Evolutionary conservation across 1,284 basidiomycete genomes (phyloP).

Genomic region (Grifola frondosa): DNA sequence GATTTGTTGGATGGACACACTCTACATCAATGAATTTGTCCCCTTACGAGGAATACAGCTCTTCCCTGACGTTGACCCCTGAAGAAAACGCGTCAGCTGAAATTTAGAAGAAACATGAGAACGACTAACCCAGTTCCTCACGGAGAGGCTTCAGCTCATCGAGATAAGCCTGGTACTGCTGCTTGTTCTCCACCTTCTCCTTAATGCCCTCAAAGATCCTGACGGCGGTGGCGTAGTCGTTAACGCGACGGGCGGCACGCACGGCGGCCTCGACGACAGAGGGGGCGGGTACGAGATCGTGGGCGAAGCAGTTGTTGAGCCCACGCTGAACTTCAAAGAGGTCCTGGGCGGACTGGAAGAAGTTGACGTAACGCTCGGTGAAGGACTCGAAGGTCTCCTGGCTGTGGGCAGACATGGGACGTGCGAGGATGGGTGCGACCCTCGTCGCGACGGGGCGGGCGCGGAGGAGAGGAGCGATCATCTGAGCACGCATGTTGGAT

Average conservation of each 20-base stretch:
- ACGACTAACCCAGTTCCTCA: slow-evolving; percentile 83
- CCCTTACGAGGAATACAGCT: slow-evolving; percentile 31
- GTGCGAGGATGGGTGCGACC: slow-evolving; percentile 43
- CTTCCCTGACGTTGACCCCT: slow-evolving; percentile 33
- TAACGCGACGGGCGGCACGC: slow-evolving; percentile 86
- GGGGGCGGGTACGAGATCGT: slow-evolving; percentile 94
- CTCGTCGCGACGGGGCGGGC: slow-evolving; percentile 43
- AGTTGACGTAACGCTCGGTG: slow-evolving; percentile 89
- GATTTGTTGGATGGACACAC: slow-evolving; percentile 15
- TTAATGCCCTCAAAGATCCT: slow-evolving; percentile 91
- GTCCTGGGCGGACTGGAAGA: slow-evolving; percentile 92
- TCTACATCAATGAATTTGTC: slow-evolving; percentile 6
- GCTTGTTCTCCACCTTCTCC: slow-evolving; percentile 95
- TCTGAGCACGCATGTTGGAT: slow-evolving; percentile 37
- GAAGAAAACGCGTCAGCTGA: not conserved
- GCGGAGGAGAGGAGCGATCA: slow-evolving; percentile 60
- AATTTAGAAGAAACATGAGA: not conserved
- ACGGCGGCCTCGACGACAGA: slow-evolving; percentile 90
- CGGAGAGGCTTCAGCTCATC: slow-evolving; percentile 83
- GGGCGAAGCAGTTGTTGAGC: slow-evolving; percentile 98
- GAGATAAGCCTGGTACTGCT: slow-evolving; percentile 89
- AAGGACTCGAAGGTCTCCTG: slow-evolving; percentile 95
- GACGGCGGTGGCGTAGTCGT: slow-evolving; percentile 97
- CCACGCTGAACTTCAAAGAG: slow-evolving; percentile 97
- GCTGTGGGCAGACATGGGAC: slow-evolving; percentile 59